Evolutionary conservation across 1,284 basidiomycete genomes (phyloP).

Genomic region (Sphaerobolus stellatus): DNA sequence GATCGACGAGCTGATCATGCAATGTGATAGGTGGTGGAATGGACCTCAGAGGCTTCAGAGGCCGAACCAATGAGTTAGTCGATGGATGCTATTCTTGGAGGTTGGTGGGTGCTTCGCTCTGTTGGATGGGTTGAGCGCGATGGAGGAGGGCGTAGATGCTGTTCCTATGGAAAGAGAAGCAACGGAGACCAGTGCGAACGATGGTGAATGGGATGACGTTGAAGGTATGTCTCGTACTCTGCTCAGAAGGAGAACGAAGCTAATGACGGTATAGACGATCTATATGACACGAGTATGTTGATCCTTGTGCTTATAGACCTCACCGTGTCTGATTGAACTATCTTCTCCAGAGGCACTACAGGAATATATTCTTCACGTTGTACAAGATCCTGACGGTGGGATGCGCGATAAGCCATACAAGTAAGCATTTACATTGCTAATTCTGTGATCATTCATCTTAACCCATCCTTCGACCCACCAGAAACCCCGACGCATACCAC

Average conservation of each 20-base stretch:
- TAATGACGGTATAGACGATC: slow-evolving; percentile 15
- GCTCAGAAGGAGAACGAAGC: background rate
- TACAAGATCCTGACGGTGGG: slow-evolving; percentile 83
- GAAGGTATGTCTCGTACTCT: slow-evolving; percentile 48
- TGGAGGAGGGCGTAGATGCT: slow-evolving; percentile 12
- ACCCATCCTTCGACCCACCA: slow-evolving; percentile 28
- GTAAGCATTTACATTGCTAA: slow-evolving; percentile 46
- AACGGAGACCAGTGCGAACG: slow-evolving; percentile 28
- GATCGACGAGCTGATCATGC: slow-evolving; percentile 13
- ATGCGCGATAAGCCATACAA: slow-evolving; percentile 95
- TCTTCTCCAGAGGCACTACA: slow-evolving; percentile 63
- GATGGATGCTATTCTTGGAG: slow-evolving; percentile 99
- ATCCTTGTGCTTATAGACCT: no score
- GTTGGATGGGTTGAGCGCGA: slow-evolving; percentile 45
- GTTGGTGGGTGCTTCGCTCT: slow-evolving; percentile 89
- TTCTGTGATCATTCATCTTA: background rate
- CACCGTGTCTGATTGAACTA: background rate
- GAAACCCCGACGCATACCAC: slow-evolving; percentile 84
- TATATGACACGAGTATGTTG: slow-evolving; percentile 39
- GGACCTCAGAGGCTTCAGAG: slow-evolving; percentile 91
- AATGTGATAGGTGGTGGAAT: slow-evolving; percentile 38
- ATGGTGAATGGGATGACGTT: slow-evolving; percentile 57
- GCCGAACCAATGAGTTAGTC: slow-evolving; percentile 95
- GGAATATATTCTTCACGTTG: slow-evolving; percentile 84
- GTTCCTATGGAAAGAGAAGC: slow-evolving; percentile 18